Base-by-base conservation (phyloP, 805 yeast genomes). In the Metschnikowia cerradonensis region DNA sequence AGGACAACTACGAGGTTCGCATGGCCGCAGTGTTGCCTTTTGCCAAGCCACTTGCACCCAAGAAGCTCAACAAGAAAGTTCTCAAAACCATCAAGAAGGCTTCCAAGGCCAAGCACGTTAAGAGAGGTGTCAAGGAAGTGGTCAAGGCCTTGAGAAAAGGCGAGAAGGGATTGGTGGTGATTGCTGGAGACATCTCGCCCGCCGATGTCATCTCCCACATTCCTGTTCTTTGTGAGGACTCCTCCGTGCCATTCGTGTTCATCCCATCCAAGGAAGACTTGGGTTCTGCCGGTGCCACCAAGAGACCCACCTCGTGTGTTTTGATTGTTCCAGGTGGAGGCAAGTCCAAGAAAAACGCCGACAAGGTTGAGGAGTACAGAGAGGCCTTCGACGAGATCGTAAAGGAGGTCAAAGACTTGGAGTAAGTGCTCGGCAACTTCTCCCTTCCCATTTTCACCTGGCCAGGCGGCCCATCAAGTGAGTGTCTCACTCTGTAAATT, bases 151-250 rank as follows among this genome's bases (percentile, higher is more conserved):
- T 94, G 57, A 85, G 99, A 78, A 94, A 94, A 73, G 98, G 98
- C 59, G 98, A 91, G 70, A 94, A 94, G 73, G 99, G 99, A 48
- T 79, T 94, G 48, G 98, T 94, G 38, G 77, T 94, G 60, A 84
- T 94, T 72, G 99, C 99, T 33, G 98, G 99, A 61, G 99, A 94
- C 69, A 94, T 95, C 57, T 91, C 96, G 50, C 99, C 99, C 52
- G 82, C 91, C 46, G 99, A 94, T 68, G 98, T 94, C 42, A 88
- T 95, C 60, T 90, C 97, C 41, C 99, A 94, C 68, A 82, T 94
- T 51, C 99, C 99, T 50, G 97, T 95, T 44, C 80, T 94, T 55
- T 94, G 99, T 75, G 99, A 94, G 76, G 99, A 94, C 68, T 76
- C 81, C 57, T 74, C 87, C 44, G 97, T 94, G 45, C 97, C 98